Evolutionary conservation across 495 filamentous ascomycete species (phyloP), one percentile per base, ranked within the genome.

Genomic region (Penicillium ochrochloron): DNA sequence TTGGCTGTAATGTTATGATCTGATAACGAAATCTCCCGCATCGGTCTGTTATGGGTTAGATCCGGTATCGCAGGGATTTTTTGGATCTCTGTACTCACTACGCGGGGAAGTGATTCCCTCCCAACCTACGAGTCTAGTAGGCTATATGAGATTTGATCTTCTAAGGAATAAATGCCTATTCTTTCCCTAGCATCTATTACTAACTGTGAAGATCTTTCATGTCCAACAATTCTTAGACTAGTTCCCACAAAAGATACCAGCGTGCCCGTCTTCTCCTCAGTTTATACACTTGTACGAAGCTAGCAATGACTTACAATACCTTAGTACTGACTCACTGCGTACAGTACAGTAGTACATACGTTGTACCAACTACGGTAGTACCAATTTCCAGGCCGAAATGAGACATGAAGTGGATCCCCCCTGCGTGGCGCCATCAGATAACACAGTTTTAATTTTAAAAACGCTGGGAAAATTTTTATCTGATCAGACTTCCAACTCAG

Each of bases 361-460:
- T 17, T 23, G 23, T 25, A 11, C 19, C 14, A 21, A 46, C n/a
- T n/a, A n/a, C n/a, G n/a, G 25, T 17, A 33, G 23, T 25, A 11
- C 19, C 14, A 21, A 46, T 11, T 17, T 52, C 14, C 12, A 31
- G 62, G 37, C 64, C 64, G 58, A n/a, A n/a, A n/a, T n/a, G n/a
- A 65, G 66, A 65, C 64, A 63, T 15, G 33, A 23, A 52, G 66
- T 70, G 70, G 63, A 61, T 61, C 67, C 55, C n/a, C n/a, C 0
- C 57, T 52, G 63, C 46, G 71, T 74, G 72, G 72, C 63, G 69
- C 69, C 62, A 75, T 75, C 73, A 75, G 73, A 75, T 75, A 75
- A 75, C 61, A 46, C 11, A 52, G 4, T n/a, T 15, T 56, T 25
- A 12, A 48, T 48, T 10, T 48, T 3, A 48, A 48, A 25, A 44